phyloP scores from a whole-genome alignment of 352 stramenopile species.

The Phytophthora idaei region DNA sequence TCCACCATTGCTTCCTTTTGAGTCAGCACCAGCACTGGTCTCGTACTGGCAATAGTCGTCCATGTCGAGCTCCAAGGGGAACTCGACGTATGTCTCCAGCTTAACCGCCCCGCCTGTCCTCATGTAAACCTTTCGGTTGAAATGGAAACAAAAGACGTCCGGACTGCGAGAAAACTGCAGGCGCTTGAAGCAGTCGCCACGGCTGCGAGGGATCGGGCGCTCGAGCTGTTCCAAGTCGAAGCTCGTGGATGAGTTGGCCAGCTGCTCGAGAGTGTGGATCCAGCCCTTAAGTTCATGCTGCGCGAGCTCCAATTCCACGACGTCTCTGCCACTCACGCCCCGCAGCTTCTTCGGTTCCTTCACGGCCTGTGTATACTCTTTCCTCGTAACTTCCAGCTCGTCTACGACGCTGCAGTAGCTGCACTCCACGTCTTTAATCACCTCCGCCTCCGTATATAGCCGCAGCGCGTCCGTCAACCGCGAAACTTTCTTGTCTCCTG shows the following conservation, averaged over 20 bases:
- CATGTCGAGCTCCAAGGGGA: conserved; percentile 85
- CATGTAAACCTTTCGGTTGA: conserved; percentile 89
- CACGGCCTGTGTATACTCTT: conserved; percentile 31
- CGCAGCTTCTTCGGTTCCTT: conserved; percentile 24
- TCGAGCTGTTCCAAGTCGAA: conserved; percentile 51
- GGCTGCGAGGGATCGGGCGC: conserved; percentile 40
- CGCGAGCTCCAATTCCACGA: conserved; percentile 56
- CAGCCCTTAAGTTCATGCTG: conserved; percentile 72
- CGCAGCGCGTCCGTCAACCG: conserved; percentile 63
- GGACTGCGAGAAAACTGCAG: conserved; percentile 82
- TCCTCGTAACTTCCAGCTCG: conserved; percentile 51
- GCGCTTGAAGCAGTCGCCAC: conserved; percentile 66
- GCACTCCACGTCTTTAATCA: conserved; percentile 79
- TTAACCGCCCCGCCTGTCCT: conserved; percentile 71
- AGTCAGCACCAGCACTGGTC: conserved; percentile 38
- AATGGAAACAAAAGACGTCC: conserved; percentile 88
- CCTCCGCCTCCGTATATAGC: conserved; percentile 70
- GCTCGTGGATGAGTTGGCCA: conserved; percentile 34
- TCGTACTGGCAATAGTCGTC: conserved; percentile 74
- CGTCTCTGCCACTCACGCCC: conserved; percentile 17
- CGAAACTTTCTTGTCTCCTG: conserved; percentile 38
- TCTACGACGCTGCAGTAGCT: conserved; percentile 67
- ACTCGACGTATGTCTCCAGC: conserved; percentile 78
- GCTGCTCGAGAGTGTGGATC: conserved; percentile 61
- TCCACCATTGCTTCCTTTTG: conserved; percentile 22